Conservation (phyloP, 768 basidiomycete species). For the Basidioascus undulatus region DNA sequence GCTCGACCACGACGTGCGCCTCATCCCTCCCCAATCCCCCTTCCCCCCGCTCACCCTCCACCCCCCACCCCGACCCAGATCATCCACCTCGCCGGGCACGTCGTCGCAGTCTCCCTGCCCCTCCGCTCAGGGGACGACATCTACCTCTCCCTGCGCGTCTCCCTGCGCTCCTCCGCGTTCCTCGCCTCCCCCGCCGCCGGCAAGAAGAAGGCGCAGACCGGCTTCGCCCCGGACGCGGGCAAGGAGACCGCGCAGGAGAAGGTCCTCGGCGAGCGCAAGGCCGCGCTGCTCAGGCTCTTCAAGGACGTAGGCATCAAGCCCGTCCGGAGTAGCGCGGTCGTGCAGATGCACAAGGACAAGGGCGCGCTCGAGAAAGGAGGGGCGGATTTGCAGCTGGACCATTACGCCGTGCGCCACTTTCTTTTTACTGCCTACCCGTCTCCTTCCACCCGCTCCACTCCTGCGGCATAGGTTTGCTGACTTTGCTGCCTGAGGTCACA, state of each 20-base stretch:
- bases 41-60: constrained; percentile 1
- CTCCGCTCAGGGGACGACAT: constrained; percentile 53
- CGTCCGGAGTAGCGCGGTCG: constrained; percentile 14
- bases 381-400: no score
- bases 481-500: no score
- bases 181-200: constrained; percentile 8
- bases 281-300: constrained; percentile 47
- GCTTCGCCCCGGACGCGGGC: constrained; percentile 39
- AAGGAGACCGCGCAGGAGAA: constrained; percentile 58
- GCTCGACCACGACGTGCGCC: constrained; percentile 27
- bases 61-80: constrained; percentile 20
- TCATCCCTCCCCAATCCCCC: not conserved
- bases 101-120: constrained; percentile 47
- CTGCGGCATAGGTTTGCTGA: no score
- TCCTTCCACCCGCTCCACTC: no score
- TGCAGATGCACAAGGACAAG: constrained; percentile 17
- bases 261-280: constrained; percentile 53
- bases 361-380: constrained; percentile 14
- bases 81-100: constrained; percentile 39
- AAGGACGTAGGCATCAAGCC: constrained; percentile 47
- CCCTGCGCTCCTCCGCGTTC: constrained; percentile 46
- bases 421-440: no score
- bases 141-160: constrained; percentile 49
- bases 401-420: no score
- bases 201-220: constrained; percentile 9